Conservation (phyloP, 2,329 filamentous ascomycete species). For the Blastomyces percursus region DNA sequence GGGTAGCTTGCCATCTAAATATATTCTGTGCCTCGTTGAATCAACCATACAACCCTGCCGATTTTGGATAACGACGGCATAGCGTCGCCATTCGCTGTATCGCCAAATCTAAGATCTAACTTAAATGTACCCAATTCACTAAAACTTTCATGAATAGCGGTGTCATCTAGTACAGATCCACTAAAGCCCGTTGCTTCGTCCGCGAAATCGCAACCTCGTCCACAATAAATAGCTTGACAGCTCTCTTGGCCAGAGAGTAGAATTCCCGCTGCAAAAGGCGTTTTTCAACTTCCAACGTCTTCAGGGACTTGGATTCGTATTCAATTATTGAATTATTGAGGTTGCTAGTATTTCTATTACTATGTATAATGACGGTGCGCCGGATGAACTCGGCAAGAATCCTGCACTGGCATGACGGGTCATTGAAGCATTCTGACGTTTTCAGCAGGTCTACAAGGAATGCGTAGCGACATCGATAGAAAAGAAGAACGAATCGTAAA, state of each 20-base stretch:
- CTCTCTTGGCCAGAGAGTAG: conserved; percentile 8
- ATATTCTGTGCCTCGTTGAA: conserved; percentile 1
- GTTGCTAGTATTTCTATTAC: conserved; percentile 9
- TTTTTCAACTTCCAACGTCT: conserved; percentile 18
- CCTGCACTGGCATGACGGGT: conserved; percentile 17
- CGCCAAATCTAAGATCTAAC: conserved; percentile 1
- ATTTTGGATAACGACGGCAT: conserved; percentile 8
- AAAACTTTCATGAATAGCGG: neutral
- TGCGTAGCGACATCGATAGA: conserved; percentile 14
- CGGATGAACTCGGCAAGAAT: conserved; percentile 14
- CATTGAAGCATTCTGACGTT: conserved; percentile 12
- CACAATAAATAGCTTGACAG: neutral
- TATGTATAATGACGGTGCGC: conserved; percentile 12
- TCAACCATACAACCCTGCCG: conserved; percentile 9
- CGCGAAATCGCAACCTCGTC: neutral
- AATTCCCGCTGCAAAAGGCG: conserved; percentile 17
- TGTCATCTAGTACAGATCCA: neutral
- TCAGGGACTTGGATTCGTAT: conserved; percentile 9
- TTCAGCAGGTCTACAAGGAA: conserved; percentile 16
- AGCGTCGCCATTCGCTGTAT: conserved; percentile 2
- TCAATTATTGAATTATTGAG: conserved; percentile 12
- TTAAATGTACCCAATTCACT: neutral
- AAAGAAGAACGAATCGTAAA: conserved; percentile 17
- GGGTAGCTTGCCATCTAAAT: neutral
- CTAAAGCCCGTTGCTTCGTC: neutral